These are phyloP conservation scores for Physocladia obscura DNA, from an alignment of 192 early-diverging fungal genomes.

Conservation along the genomic window DNA sequence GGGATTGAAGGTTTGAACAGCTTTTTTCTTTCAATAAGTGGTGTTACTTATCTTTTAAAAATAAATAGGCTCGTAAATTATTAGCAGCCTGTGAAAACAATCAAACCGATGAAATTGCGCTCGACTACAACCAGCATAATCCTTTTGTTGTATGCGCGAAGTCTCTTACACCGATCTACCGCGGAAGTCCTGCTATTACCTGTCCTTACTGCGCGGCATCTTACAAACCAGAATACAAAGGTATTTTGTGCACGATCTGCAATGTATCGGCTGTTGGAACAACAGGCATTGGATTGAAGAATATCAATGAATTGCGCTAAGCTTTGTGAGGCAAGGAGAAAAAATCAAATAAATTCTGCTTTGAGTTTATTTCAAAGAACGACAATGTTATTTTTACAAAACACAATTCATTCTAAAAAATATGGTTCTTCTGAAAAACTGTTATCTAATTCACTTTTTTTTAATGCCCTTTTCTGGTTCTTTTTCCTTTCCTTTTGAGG, in stretches of 20 bases:
- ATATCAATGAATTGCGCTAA: constrained; percentile 36
- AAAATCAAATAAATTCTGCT: background rate
- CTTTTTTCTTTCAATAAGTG: background rate
- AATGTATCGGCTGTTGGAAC: constrained; percentile 82
- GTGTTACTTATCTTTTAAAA: background rate
- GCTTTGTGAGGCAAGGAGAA: background rate
- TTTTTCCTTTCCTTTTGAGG: no score
- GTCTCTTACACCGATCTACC: constrained; percentile 87
- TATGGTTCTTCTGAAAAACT: background rate
- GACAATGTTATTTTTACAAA: background rate
- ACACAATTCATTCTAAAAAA: background rate
- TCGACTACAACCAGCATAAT: constrained; percentile 96
- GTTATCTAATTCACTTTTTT: constrained; percentile 65
- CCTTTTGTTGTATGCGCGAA: constrained; percentile 86
- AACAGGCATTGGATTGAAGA: constrained; percentile 69
- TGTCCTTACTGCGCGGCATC: constrained; percentile 89
- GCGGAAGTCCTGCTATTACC: constrained; percentile 70
- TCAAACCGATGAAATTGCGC: constrained; percentile 72
- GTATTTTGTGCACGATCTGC: constrained; percentile 82
- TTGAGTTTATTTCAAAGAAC: background rate
- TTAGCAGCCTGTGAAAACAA: constrained; percentile 69
- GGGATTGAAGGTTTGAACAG: constrained; percentile 66
- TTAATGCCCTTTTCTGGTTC: constrained; percentile 94
- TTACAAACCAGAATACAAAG: constrained; percentile 80
- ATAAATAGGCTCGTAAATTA: constrained; percentile 19